phyloP scores from a whole-genome alignment of 2,329 filamentous ascomycete genomes.

The Kalaharituber pfeilii region DNA sequence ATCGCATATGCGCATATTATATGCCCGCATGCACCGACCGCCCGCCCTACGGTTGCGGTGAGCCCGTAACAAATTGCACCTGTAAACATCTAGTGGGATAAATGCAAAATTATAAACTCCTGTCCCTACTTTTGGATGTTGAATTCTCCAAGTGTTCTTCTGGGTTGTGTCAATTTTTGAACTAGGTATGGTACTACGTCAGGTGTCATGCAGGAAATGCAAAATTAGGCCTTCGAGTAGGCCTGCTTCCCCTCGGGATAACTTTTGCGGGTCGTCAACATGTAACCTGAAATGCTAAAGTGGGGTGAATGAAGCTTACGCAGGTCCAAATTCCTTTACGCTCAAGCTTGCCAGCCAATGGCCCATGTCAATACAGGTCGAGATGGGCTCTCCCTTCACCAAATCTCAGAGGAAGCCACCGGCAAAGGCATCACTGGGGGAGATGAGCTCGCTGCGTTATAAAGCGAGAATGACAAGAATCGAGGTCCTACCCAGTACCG shows the following conservation, averaged over 20 bases:
- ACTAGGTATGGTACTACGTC: background rate
- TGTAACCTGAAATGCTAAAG: background rate
- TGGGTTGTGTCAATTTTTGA: background rate
- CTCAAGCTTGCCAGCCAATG: slow-evolving; percentile 91
- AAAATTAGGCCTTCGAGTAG: slow-evolving; percentile 33
- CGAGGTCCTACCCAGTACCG: slow-evolving; percentile 48
- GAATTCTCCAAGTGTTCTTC: no score
- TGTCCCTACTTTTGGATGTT: background rate
- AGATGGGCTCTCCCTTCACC: slow-evolving; percentile 64
- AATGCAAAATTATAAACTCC: background rate
- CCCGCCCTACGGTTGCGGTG: no score
- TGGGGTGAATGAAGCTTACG: slow-evolving; percentile 43
- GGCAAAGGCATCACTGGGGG: slow-evolving; percentile 70
- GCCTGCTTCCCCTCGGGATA: slow-evolving; percentile 70
- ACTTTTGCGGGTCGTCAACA: background rate
- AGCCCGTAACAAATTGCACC: no score
- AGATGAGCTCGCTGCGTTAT: no score
- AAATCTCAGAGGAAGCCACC: slow-evolving; percentile 85
- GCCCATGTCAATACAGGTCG: slow-evolving; percentile 69
- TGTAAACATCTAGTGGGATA: no score
- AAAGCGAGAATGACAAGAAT: background rate
- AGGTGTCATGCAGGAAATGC: background rate
- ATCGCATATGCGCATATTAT: background rate
- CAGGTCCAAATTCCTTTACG: slow-evolving; percentile 88
- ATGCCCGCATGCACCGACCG: background rate